Conservation (phyloP, 83 land plant genomes). For the Diphasiastrum complanatum region DNA sequence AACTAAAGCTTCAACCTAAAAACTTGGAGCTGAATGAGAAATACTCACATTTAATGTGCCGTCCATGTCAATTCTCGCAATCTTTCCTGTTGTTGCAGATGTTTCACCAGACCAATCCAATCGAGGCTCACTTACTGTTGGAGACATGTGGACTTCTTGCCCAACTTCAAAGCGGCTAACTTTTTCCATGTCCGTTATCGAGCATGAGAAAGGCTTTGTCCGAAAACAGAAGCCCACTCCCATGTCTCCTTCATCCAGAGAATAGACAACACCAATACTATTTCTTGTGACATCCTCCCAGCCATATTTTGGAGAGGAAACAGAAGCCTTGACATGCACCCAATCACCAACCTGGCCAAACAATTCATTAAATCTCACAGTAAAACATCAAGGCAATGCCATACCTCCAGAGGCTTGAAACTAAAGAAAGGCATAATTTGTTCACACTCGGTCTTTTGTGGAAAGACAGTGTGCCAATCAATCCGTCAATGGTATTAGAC, state of each 20-base stretch:
- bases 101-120: constrained; percentile 92
- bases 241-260: constrained; percentile 86
- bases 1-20: constrained; percentile 9
- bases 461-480: too few relatives aligned
- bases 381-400: background rate
- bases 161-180: constrained; percentile 75
- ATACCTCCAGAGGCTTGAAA: background rate
- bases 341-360: constrained; percentile 78
- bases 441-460: too few relatives aligned
- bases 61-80: constrained; percentile 82
- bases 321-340: constrained; percentile 84
- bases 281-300: constrained; percentile 82
- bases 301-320: constrained; percentile 91
- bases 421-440: too few relatives aligned
- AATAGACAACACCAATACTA: constrained; percentile 78
- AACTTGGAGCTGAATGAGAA: constrained; percentile 1
- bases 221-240: constrained; percentile 82
- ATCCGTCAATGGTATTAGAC: too few relatives aligned
- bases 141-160: constrained; percentile 64
- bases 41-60: constrained; percentile 82
- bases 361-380: background rate
- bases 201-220: constrained; percentile 74
- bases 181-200: constrained; percentile 87
- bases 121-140: constrained; percentile 65
- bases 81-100: constrained; percentile 78